A percentile compares a stretch with the other conserved stretches of the same genome.
phyloP scores from a whole-genome alignment of 176 grass and related monocot species.

The Zea mays region Zm-B73-REFERENCE-NAM-5.0 NC_050103.1:34293501-34294000 shows the following conservation, averaged over 20 bases:
- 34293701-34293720: neutral
- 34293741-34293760: neutral
- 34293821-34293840: neutral
- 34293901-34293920: neutral
- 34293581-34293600: neutral
- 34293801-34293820: neutral
- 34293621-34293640: neutral
- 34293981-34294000: too few relatives aligned
- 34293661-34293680: too few relatives aligned
- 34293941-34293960: neutral
- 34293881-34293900: too few relatives aligned
- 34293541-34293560: neutral
- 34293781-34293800: neutral
- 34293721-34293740: too few relatives aligned
- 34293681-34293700: too few relatives aligned
- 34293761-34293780: neutral
- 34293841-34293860: neutral
- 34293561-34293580: too few relatives aligned
- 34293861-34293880: neutral
- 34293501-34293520: too few relatives aligned
- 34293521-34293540: too few relatives aligned
- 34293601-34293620: neutral
- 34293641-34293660: too few relatives aligned
- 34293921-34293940: neutral
- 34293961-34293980: neutral